Evolutionary conservation across 2,329 filamentous ascomycete genomes (phyloP), one percentile per base, ranked within the genome.

Genomic region (Orbilia blumenaviensis): DNA sequence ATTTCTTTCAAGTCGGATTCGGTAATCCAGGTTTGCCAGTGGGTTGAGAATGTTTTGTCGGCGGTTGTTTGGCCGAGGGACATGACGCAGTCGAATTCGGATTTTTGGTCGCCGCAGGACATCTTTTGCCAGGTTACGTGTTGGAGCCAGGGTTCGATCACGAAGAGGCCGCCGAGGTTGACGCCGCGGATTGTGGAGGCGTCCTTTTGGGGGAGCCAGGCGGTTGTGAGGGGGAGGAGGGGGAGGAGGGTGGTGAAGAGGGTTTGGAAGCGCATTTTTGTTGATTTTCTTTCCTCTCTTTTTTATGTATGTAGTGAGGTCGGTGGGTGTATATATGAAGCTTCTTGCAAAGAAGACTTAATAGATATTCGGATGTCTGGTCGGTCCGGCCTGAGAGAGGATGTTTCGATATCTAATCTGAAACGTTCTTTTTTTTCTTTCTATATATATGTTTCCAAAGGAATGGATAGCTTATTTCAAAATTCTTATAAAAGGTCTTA

Each of bases 131-230:
- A 88, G 60, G 83, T 83, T 27, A 81, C 79, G 14, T 78, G 77
- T 50, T 84, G 84, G 79, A 88, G 86, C 87, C 87, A 88, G 6
- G 86, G 86, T 81, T 88, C 87, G 34, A 85, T 81, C 63, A 88
- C 80, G 78, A 88, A 87, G 23, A 85, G 82, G 0, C 85, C 84
- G 4, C 87, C 86, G 7, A 88, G 81, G 79, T 88, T 88, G 67
- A 88, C 87, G 32, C 87, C 87, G 8, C 86, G 85, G 61, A 88
- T 85, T 27, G 63, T 60, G 36, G 44, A 46, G 79, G 86, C 87
- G 62, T 71, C 74, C 23, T 62, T 69, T 12, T 48, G 54, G 2
- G 79, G 78, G 23, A 79, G 78, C 74, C 74, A 78, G 41, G 73
- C 73, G 12, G 27, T 3, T 32, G 66, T 60, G 50, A 71, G 25